phyloP scores from a whole-genome alignment of 805 yeast genomes.

The Yarrowia alimentaria region DNA sequence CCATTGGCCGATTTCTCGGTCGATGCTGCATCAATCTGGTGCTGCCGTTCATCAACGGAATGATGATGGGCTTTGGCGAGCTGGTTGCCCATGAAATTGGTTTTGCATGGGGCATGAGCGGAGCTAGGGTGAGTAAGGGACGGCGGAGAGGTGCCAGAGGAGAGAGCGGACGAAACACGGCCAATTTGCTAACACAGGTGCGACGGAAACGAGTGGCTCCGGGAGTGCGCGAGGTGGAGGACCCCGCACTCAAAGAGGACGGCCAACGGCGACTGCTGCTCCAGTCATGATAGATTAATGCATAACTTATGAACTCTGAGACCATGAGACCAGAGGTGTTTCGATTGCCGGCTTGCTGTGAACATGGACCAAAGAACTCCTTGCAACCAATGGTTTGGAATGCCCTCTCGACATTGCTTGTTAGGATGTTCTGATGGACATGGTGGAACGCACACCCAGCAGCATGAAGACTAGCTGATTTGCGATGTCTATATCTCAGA shows the following conservation, averaged over 20 bases:
- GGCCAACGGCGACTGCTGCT: constrained; percentile 23
- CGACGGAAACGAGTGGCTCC: constrained; percentile 23
- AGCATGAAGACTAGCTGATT: too few relatives aligned
- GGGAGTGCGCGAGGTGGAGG: constrained; percentile 21
- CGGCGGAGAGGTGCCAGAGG: not conserved
- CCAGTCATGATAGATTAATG: constrained; percentile 22
- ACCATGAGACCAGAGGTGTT: too few relatives aligned
- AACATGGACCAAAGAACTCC: too few relatives aligned
- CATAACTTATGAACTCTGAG: too few relatives aligned
- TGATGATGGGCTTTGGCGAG: constrained; percentile 96
- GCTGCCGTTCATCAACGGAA: constrained; percentile 85
- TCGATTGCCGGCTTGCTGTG: too few relatives aligned
- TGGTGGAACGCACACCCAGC: too few relatives aligned
- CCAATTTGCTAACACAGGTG: constrained; percentile 1
- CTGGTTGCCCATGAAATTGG: constrained; percentile 91
- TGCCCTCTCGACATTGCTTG: too few relatives aligned
- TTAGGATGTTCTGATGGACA: too few relatives aligned
- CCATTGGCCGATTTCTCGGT: constrained; percentile 11
- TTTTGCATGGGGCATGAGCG: constrained; percentile 70
- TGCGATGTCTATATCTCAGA: too few relatives aligned
- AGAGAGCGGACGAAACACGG: constrained; percentile 4
- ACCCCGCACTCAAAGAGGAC: constrained; percentile 5
- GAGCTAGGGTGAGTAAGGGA: constrained; percentile 52
- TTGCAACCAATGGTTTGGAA: too few relatives aligned
- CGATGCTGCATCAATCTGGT: constrained; percentile 61